Base-by-base conservation (phyloP, 208 protist genomes). In the Crithidia mellificae region DNA sequence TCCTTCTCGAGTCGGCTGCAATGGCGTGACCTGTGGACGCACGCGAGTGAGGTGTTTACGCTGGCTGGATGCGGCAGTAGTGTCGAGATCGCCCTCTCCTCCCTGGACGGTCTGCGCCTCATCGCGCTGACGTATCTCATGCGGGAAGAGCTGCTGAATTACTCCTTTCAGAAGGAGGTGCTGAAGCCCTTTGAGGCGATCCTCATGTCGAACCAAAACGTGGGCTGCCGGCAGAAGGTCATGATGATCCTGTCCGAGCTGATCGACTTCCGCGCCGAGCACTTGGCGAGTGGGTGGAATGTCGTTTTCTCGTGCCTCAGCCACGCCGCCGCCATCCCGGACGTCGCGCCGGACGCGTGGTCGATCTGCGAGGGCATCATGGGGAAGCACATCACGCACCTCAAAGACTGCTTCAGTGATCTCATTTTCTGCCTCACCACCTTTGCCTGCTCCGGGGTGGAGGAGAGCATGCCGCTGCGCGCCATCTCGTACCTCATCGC, bases 111-210 rank as follows among this genome's bases (percentile, higher is more conserved):
- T 6, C 69, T 94, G 46, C 78, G 83, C 41, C 78, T 88, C 39
- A 75, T 94, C 62, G 85, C 85, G 11, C 76, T 92, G 32, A 88
- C 68, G 22, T 95, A 92, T 47, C 69, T 93, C 24, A 85, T 85
- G 68, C 80, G 84, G 24, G 87, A 93, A 61, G 87, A 93, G 63
- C 65, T 92, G 61, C 73, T 87, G 30, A 90, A 91, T 72, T 92
- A 92, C 64, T 91, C 85, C 6, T 93, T 93, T 66, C 90, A 95
- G 68, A 92, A 93, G 66, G 83, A 92, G 61, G 84, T 92, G 54
- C 78, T 95, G 57, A 77, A 76, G 43, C 87, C 90, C 5, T 90
- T 95, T 52, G 79, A 88, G 64, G 63, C 68, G 1, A 92, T 95
- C 68, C 72, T 95, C 24, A 90, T 89, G 83, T 59, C 54, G 17